Percentiles rank a stretch among this genome's conserved stretches.
Conservation (phyloP, 495 filamentous ascomycete species). For the Penicillium diatomitis region DNA sequence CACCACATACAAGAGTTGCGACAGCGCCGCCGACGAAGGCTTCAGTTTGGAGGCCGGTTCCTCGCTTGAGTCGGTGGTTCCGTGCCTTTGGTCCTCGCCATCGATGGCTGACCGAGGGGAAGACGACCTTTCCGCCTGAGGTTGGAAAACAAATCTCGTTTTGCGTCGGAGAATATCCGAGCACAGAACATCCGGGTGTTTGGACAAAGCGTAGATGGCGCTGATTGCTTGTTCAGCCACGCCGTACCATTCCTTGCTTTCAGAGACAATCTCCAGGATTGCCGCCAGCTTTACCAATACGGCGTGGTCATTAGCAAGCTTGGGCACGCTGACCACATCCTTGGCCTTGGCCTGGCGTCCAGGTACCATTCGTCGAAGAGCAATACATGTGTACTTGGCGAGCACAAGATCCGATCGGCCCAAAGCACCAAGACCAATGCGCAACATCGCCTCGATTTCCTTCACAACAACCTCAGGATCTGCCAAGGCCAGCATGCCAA, state of each 20-base stretch:
- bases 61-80: conserved; percentile 23
- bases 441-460: conserved; percentile 88
- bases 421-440: conserved; percentile 74
- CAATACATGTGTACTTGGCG: conserved; percentile 91
- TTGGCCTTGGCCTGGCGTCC: conserved; percentile 63
- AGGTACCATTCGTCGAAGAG: conserved; percentile 81
- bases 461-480: conserved; percentile 85
- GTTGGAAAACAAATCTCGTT: conserved; percentile 71
- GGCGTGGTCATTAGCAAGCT: conserved; percentile 86
- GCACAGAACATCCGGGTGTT: conserved; percentile 89
- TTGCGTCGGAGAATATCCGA: conserved; percentile 84
- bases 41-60: conserved; percentile 21
- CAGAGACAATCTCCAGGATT: conserved; percentile 71
- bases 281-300: conserved; percentile 70
- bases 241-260: conserved; percentile 94
- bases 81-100: conserved; percentile 41
- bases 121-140: conserved; percentile 25
- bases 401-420: conserved; percentile 77
- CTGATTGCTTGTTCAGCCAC: conserved; percentile 96
- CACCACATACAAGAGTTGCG: conserved; percentile 90
- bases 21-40: conserved; percentile 58
- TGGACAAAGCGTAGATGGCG: conserved; percentile 90
- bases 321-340: conserved; percentile 57
- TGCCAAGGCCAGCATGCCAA: conserved; percentile 93
- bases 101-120: conserved; percentile 19